phyloP scores from a whole-genome alignment of 139 green algal genomes.

The Ettlia oleoabundans region DNA sequence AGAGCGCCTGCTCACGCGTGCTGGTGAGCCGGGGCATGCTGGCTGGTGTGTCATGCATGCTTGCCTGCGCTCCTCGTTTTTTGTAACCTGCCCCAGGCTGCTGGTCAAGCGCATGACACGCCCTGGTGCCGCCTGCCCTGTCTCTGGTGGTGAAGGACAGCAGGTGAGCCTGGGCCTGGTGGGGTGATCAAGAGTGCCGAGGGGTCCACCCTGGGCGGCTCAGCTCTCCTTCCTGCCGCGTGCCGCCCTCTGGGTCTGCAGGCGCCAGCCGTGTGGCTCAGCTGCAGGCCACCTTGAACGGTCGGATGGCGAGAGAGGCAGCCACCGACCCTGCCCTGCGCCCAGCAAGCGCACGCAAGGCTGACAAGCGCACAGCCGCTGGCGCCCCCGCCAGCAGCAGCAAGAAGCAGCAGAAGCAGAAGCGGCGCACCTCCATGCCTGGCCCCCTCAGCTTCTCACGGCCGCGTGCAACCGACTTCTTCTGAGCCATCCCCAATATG shows the following conservation, averaged over 20 bases:
- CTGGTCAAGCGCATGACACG: background rate
- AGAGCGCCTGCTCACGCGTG: constrained; percentile 22
- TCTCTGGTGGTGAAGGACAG: background rate
- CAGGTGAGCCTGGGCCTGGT: too few relatives aligned
- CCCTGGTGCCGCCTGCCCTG: background rate
- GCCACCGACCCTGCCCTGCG: background rate
- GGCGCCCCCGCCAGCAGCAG: too few relatives aligned
- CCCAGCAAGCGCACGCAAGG: background rate
- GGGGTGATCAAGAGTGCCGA: too few relatives aligned
- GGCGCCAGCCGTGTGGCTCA: too few relatives aligned
- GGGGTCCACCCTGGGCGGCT: too few relatives aligned
- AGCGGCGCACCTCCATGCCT: constrained; percentile 1
- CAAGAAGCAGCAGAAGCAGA: constrained; percentile 9
- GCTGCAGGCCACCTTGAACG: too few relatives aligned
- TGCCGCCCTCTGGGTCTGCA: too few relatives aligned
- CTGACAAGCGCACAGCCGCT: too few relatives aligned
- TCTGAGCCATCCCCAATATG: background rate
- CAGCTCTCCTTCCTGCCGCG: too few relatives aligned
- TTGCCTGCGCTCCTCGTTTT: background rate
- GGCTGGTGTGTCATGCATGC: background rate
- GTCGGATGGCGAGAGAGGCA: too few relatives aligned
- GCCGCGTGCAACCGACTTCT: constrained; percentile 4
- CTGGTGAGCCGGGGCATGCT: background rate
- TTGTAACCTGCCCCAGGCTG: too few relatives aligned
- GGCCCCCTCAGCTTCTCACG: constrained; percentile 5